A percentile compares a stretch with the other conserved stretches of the same genome.
These are phyloP conservation scores for Hirschioporus abietinus DNA, from an alignment of 768 basidiomycete species.

Conservation along the genomic window DNA sequence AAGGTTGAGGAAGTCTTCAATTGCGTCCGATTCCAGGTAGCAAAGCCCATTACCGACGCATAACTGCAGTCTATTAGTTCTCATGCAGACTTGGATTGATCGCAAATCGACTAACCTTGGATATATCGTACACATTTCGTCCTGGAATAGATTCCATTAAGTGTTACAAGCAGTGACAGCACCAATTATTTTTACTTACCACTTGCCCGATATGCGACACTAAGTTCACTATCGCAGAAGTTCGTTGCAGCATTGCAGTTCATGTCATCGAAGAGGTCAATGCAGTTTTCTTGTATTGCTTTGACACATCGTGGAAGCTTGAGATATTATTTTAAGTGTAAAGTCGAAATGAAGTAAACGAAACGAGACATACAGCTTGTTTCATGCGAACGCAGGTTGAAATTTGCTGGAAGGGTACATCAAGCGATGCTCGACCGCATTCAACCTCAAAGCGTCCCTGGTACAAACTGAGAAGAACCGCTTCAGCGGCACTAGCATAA, in stretches of 20 bases:
- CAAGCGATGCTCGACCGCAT: conserved; percentile 46
- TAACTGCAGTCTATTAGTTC: background rate
- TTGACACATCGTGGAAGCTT: conserved; percentile 67
- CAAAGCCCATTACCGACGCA: conserved; percentile 23
- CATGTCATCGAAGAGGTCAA: conserved; percentile 61
- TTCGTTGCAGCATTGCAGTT: conserved; percentile 57
- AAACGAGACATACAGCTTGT: conserved; percentile 33
- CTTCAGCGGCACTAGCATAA: background rate
- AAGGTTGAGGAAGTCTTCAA: conserved; percentile 41
- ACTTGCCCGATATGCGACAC: conserved; percentile 32
- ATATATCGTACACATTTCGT: conserved; percentile 53
- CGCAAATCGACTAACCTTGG: conserved; percentile 33
- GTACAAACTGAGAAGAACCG: conserved; percentile 26
- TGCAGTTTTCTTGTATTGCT: conserved; percentile 49
- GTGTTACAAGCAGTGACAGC: background rate
- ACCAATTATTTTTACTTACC: conserved; percentile 24
- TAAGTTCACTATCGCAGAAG: conserved; percentile 60
- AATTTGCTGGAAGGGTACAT: conserved; percentile 34
- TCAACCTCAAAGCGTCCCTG: conserved; percentile 41
- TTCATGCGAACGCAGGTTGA: conserved; percentile 53
- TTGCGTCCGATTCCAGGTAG: conserved; percentile 33
- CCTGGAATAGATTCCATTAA: background rate
- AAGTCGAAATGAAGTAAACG: background rate
- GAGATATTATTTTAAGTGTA: background rate
- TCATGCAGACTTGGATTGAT: conserved; percentile 1